Evolutionary conservation across 164 flowering plant species (phyloP).

Genomic region (Chimonanthus praecox): DNA sequence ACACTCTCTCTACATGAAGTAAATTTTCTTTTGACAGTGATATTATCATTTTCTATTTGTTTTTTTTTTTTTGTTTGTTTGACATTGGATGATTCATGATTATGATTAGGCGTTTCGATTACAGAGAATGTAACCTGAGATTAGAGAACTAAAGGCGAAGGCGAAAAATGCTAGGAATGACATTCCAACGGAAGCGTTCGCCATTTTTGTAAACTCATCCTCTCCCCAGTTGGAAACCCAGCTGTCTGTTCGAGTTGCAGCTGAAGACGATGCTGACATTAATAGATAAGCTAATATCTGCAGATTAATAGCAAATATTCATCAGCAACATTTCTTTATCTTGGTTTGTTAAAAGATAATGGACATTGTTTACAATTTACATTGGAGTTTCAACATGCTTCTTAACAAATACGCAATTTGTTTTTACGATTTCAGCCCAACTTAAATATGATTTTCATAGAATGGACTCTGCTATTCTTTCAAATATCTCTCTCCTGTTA

Average conservation of each 20-base stretch:
- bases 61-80: background rate
- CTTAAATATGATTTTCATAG: too few species aligned
- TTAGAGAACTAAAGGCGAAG: conserved; percentile 69
- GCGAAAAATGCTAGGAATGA: conserved; percentile 74
- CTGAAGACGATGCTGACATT: conserved; percentile 82
- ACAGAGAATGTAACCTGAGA: conserved; percentile 73
- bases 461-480: too few species aligned
- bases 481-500: too few species aligned
- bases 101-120: conserved; percentile 13
- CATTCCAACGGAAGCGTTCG: conserved; percentile 68
- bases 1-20: background rate
- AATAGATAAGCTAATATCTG: conserved; percentile 84
- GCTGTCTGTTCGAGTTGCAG: conserved; percentile 74
- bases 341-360: too few species aligned
- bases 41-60: background rate
- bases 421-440: too few species aligned
- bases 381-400: too few species aligned
- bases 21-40: background rate
- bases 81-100: background rate
- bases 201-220: conserved; percentile 81
- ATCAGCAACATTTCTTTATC: too few species aligned
- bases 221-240: conserved; percentile 86
- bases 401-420: too few species aligned
- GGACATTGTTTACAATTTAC: too few species aligned
- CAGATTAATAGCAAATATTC: background rate